phyloP scores from a whole-genome alignment of 2,329 filamentous ascomycete genomes.

The Penicillium sp. region DNA sequence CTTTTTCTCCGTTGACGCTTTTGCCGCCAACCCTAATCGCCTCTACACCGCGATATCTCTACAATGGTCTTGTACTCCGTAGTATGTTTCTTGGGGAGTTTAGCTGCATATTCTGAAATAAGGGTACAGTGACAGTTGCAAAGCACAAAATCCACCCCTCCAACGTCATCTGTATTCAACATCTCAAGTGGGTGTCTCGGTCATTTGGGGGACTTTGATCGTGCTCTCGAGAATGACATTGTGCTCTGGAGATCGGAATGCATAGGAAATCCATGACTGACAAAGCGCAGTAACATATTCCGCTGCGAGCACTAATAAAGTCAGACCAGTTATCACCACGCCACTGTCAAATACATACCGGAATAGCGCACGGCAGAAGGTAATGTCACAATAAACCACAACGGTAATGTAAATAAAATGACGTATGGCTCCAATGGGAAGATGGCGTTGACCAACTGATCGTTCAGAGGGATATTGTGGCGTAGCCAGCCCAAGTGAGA shows the following conservation, averaged over 20 bases:
- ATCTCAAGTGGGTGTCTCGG: background rate
- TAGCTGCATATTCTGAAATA: constrained; percentile 1
- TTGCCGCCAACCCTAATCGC: constrained; percentile 10
- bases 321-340: background rate
- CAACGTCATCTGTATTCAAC: background rate
- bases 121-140: background rate
- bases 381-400: background rate
- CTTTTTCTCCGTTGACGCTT: constrained; percentile 7
- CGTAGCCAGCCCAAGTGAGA: background rate
- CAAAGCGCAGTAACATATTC: background rate
- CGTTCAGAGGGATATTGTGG: background rate
- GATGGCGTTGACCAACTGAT: background rate
- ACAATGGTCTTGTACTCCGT: background rate
- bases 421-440: background rate
- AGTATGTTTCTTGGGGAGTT: background rate
- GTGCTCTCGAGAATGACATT: background rate
- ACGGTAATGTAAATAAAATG: background rate
- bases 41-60: constrained; percentile 1
- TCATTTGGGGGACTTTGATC: background rate
- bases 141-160: background rate
- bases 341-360: background rate
- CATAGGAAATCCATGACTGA: too few species aligned
- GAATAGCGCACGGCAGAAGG: background rate
- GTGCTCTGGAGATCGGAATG: background rate
- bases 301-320: background rate